These are phyloP conservation scores for Salix dunnii DNA, from an alignment of 345 rosid species.

Conservation along the genomic window DNA sequence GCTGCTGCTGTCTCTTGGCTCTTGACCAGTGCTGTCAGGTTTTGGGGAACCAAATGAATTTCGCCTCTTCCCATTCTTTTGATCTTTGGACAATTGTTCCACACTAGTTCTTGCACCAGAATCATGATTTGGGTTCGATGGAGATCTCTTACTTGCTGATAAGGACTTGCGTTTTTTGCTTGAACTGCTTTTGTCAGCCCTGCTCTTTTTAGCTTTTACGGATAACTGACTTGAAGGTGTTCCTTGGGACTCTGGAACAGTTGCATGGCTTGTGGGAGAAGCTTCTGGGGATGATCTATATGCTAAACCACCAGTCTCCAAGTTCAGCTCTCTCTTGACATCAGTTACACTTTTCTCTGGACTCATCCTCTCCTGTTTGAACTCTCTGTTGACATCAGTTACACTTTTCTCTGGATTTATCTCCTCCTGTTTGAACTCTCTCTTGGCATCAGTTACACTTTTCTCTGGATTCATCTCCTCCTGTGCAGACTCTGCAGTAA, in stretches of 20 bases:
- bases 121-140: constrained; percentile 51
- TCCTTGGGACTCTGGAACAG: constrained; percentile 69
- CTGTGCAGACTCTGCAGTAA: constrained; percentile 23
- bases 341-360: constrained; percentile 38
- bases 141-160: constrained; percentile 52
- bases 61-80: constrained; percentile 58
- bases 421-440: too few species aligned
- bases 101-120: constrained; percentile 39
- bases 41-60: constrained; percentile 61
- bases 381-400: too few species aligned
- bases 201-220: constrained; percentile 47
- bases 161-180: constrained; percentile 53
- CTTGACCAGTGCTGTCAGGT: constrained; percentile 51
- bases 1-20: constrained; percentile 64
- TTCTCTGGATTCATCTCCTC: too few species aligned
- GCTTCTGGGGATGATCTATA: constrained; percentile 53
- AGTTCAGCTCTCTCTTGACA: constrained; percentile 25
- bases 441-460: too few species aligned
- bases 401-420: too few species aligned
- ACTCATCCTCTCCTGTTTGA: too few species aligned
- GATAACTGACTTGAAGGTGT: constrained; percentile 86
- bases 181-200: constrained; percentile 47
- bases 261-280: constrained; percentile 54
- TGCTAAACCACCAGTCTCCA: constrained; percentile 40
- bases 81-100: constrained; percentile 61